Base-by-base conservation (phyloP, 2,329 filamentous ascomycete genomes). In the Arachnomyces sp. region DNA sequence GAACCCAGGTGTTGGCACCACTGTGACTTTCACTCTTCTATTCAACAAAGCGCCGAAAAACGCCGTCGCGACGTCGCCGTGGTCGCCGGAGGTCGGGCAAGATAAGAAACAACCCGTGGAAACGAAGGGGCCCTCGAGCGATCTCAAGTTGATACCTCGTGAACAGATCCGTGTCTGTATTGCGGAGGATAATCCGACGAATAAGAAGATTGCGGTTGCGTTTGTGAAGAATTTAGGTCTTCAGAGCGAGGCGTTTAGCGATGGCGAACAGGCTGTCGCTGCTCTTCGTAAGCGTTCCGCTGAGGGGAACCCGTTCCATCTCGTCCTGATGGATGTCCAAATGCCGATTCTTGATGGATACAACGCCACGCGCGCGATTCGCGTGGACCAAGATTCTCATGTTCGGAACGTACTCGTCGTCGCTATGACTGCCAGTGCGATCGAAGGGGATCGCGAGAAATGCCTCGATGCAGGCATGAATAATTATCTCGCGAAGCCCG, bases 401-500 rank as follows among this genome's bases (percentile, higher is more conserved):
- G 86, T 96, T 8, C 75, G 85, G 38, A 81, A 85, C 48, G 78
- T 93, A 1, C 70, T 95, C n/a, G 84, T 96, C 36, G 95, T 96
- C 52, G 90, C 90, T 40, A 95, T 96, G 90, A 96, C 90, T 1
- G 90, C 90, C 1, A 89, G 82, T 17, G 90, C 90, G 2, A 96
- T 96, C 45, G 84, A 92, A 58, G 90, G 90, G 13, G 90, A 96
- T 58, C 75, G 89, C 35, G 90, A 96, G 59, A 95, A 94, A 65
- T 95, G 90, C 52, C 68, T 95, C n/a, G 86, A 88, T 36, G 86
- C 87, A 1, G 90, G 90, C 33, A 96, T 96, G 90, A 94, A 95
- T 61, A 92, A 95, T 55, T 96, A 95, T 54, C 76, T 95, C 1
- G 88, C 90, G 12, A 96, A 96, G 59, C 90, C 90, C 1, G 90